These are phyloP conservation scores for Pestalotiopsis fici DNA, from an alignment of 2,329 filamentous ascomycete species.

Conservation along the genomic window DNA sequence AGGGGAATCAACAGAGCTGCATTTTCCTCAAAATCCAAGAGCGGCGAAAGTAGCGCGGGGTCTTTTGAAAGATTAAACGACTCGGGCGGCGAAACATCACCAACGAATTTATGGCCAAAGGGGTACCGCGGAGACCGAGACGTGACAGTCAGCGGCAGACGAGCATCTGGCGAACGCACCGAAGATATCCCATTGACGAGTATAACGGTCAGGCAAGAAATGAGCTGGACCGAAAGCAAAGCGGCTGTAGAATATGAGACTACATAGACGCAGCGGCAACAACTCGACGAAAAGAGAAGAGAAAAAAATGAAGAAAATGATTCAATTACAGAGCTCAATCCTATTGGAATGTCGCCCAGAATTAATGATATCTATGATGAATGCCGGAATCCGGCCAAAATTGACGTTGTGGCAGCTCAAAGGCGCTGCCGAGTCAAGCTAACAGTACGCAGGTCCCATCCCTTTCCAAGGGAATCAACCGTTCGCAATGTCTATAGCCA, in stretches of 20 bases:
- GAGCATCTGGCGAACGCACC: neutral
- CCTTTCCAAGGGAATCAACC: neutral
- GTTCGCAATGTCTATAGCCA: neutral
- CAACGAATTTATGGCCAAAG: constrained; percentile 4
- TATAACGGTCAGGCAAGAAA: constrained; percentile 4
- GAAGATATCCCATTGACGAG: constrained; percentile 7
- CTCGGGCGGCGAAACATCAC: neutral
- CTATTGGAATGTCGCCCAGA: neutral
- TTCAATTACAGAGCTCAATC: neutral
- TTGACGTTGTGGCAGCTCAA: neutral
- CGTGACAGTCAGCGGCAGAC: constrained; percentile 1
- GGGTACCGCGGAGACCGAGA: neutral
- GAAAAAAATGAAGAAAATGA: neutral
- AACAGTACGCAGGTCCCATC: too few species aligned
- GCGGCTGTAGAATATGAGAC: neutral
- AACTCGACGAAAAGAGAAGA: neutral
- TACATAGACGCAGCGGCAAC: neutral
- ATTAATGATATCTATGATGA: neutral
- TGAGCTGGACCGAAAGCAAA: constrained; percentile 5
- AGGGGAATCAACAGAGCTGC: neutral
- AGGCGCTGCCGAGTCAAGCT: too few species aligned
- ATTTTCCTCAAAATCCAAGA: neutral
- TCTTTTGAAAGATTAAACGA: constrained; percentile 6
- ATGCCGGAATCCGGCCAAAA: neutral
- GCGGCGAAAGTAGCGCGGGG: neutral